Base-by-base conservation (phyloP, 768 basidiomycete genomes). In the Dentipellis fragilis region DNA sequence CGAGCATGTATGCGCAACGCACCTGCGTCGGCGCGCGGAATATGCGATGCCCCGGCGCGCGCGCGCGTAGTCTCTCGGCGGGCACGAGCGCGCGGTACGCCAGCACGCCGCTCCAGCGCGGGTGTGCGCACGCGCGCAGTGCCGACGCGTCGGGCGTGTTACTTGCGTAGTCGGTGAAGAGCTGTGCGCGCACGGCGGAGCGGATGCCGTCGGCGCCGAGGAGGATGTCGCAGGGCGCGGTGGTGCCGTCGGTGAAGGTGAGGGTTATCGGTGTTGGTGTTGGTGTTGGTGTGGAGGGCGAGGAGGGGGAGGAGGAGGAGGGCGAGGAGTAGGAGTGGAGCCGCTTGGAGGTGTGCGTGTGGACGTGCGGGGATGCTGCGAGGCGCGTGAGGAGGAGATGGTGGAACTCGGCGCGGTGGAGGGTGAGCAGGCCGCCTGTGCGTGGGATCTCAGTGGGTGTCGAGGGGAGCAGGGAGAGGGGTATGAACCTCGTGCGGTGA, bases 361-460 rank as follows among this genome's bases (percentile, higher is more conserved):
- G 72, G 62, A 74, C 79, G 3, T 73, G 69, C 14, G 73, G 62
- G 1, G 78, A 71, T 6, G 29, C 29, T 3, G 29, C 29, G 29
- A 87, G 66, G 55, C 72, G 71, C 42, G 70, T 66, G 9, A 88
- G 72, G 54, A 89, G 72, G 1, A 75, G 76, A 19, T 70, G 67
- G 55, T 87, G 84, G 61, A 87, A 85, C 60, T 86, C 83, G 21
- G 84, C 75, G 14, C 87, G 80, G 66, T 86, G 85, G 58, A 88
- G 73, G 6, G 55, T 60, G 36, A 70, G 56, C 51, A 70, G 23
- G 53, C 68, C 68, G 47, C 67, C 68, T 69, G 38, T 16, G 19
- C 16, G 54, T 9, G 29, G 17, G 4, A n/a, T 9, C 16, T 21
- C 14, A 34, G 54, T n/a, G 52, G 35, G 29, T n/a, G n/a, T n/a